These are phyloP conservation scores for Trichoderma sp. DNA, from an alignment of 2,329 filamentous ascomycete species.

Conservation along the genomic window DNA sequence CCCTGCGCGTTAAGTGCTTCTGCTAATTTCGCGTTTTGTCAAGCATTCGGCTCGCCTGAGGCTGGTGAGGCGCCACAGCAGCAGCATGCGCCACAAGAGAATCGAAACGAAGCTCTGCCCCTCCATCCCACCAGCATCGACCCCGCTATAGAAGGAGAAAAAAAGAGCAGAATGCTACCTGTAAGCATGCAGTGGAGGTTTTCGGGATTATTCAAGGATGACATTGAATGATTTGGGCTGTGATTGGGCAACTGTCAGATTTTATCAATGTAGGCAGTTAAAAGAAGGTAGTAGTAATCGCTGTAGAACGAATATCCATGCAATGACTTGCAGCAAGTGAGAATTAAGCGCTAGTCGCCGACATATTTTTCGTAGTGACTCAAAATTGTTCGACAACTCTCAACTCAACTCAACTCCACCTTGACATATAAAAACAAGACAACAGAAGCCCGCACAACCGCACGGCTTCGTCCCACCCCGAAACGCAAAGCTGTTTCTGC, in stretches of 20 bases:
- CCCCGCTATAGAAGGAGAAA: conserved; percentile 22
- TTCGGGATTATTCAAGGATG: not conserved
- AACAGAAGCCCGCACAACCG: conserved; percentile 6
- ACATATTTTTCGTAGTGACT: not conserved
- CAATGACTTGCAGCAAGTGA: not conserved
- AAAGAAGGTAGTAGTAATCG: not conserved
- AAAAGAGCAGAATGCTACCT: not conserved
- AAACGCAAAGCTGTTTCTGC: conserved; percentile 48
- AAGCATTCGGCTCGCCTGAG: not conserved
- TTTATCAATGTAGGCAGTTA: not conserved
- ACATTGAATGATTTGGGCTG: not conserved
- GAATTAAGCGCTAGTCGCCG: not conserved
- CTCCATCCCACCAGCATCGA: conserved; percentile 22
- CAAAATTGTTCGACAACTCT: conserved; percentile 14
- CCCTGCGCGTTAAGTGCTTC: conserved; percentile 28
- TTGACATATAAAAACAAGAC: not conserved
- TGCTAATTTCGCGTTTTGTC: not conserved
- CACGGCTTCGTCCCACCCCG: conserved; percentile 18
- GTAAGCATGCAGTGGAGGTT: not conserved
- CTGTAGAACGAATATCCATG: not conserved
- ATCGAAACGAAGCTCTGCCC: conserved; percentile 10
- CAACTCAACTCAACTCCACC: not conserved
- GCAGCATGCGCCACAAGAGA: conserved; percentile 4
- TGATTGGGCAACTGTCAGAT: not conserved
- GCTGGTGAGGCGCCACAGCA: conserved; percentile 6